Percentiles rank a stretch among this genome's conserved stretches.
Evolutionary conservation across 2,329 filamentous ascomycete species (phyloP).

Genomic region (Helicocarpus griseus): DNA sequence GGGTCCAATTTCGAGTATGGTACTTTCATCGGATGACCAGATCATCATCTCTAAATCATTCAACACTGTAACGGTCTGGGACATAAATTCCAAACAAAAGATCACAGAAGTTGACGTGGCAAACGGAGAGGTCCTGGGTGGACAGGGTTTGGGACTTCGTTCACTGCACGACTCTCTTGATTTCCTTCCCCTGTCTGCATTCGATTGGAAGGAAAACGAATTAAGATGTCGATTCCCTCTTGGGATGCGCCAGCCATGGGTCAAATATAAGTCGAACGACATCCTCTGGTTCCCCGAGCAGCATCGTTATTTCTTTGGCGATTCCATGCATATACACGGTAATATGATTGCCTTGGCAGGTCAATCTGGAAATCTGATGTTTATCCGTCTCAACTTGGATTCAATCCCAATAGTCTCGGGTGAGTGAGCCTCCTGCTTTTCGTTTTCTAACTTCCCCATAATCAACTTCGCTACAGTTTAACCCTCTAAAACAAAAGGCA

Average conservation of each 20-base stretch:
- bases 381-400: not conserved
- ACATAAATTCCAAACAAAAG: not conserved
- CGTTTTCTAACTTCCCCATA: not conserved
- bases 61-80: not conserved
- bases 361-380: not conserved
- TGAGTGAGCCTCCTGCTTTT: not conserved
- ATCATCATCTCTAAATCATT: not conserved
- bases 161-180: not conserved
- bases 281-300: not conserved
- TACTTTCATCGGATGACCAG: not conserved
- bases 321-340: not conserved
- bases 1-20: not conserved
- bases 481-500: not conserved
- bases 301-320: not conserved
- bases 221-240: not conserved
- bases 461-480: not conserved
- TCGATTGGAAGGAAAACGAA: not conserved
- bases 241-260: not conserved
- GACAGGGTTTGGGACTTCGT: not conserved
- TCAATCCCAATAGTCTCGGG: not conserved
- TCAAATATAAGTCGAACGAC: not conserved
- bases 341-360: not conserved
- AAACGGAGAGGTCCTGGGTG: not conserved
- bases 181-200: not conserved
- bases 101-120: not conserved